Conservation (phyloP, 106 monocot genomes). For the Dendrobium chrysotoxum region DNA sequence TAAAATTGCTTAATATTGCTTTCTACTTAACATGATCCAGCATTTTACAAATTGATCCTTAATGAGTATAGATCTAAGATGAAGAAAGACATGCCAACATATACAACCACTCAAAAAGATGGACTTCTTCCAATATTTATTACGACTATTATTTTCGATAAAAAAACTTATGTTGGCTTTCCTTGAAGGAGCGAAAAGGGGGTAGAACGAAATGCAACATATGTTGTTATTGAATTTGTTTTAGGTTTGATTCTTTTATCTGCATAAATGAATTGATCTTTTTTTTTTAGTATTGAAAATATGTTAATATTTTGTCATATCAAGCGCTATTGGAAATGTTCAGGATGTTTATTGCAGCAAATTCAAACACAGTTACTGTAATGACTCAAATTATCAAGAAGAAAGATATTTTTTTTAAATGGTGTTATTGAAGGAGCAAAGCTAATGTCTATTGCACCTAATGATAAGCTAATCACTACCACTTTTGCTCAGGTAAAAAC, state of each 20-base stretch:
- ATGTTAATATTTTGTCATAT: slow-evolving; percentile 1
- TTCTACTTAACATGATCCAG: slow-evolving; percentile 20
- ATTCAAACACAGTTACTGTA: background rate
- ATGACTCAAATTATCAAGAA: slow-evolving; percentile 41
- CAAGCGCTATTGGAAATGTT: background rate
- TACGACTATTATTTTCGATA: slow-evolving; percentile 34
- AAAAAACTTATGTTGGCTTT: slow-evolving; percentile 29
- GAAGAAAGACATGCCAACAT: slow-evolving; percentile 22
- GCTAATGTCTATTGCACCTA: background rate
- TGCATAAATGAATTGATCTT: background rate
- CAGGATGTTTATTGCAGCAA: background rate
- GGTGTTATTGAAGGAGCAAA: background rate
- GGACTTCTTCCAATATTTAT: slow-evolving; percentile 24
- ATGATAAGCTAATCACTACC: background rate
- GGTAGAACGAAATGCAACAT: slow-evolving; percentile 52
- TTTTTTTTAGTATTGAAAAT: background rate
- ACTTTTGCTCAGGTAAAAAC: too few relatives aligned
- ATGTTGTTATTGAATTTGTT: slow-evolving; percentile 38
- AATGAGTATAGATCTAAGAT: slow-evolving; percentile 49
- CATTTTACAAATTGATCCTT: slow-evolving; percentile 55
- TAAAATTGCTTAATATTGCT: too few relatives aligned
- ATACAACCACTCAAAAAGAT: slow-evolving; percentile 18
- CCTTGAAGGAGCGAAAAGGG: slow-evolving; percentile 47
- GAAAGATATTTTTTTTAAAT: slow-evolving; percentile 18
- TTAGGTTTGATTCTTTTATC: slow-evolving; percentile 24